Base-by-base conservation (phyloP, 768 basidiomycete species). In the Podaxis mareebaensis region DNA sequence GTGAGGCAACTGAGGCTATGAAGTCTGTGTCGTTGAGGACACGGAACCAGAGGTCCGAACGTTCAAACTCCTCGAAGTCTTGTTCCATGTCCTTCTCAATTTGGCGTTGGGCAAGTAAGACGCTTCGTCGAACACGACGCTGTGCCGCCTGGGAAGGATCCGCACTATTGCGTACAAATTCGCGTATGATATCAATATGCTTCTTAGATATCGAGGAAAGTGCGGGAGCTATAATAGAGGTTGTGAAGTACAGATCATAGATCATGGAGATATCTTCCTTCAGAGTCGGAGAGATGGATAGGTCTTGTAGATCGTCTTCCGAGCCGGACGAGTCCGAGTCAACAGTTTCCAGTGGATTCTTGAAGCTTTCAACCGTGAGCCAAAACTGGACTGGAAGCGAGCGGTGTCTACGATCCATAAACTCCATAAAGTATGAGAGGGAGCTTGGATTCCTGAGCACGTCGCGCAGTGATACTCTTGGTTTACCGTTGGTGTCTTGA, bases 321-420 rank as follows among this genome's bases (percentile, higher is more conserved):
- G 83, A 80, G 46, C 85, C 84, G 33, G 87, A 87, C 13, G 86
- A 87, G 56, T 86, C 86, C 38, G 86, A 90, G 67, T 94, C 90
- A 4, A 91, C 83, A 2, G 87, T 85, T 73, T 97, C 96, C 28
- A 99, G 76, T 0, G 97, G 97, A 67, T 96, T 94, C 77, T 98
- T 98, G 83, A 99, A 96, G 63, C 93, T 94, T 76, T 99, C 95
- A 2, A 98, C 93, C 0, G 95, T 94, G 1, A 99, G 80, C 96
- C 96, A 99, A 76, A 98, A 99, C 66, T 99, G 96, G 3, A 97
- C 93, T 10, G 94, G 85, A 12, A 93, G 71, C 12, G 95, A 92
- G 33, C 91, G 86, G 64, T 87, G 83, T 7, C 91, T 85, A 13
- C 97, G 85, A 68, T 99, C 97, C 93, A 98, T 96, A 69, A 93